phyloP scores from a whole-genome alignment of 1,284 basidiomycete genomes.

The Sparassis latifolia region DNA sequence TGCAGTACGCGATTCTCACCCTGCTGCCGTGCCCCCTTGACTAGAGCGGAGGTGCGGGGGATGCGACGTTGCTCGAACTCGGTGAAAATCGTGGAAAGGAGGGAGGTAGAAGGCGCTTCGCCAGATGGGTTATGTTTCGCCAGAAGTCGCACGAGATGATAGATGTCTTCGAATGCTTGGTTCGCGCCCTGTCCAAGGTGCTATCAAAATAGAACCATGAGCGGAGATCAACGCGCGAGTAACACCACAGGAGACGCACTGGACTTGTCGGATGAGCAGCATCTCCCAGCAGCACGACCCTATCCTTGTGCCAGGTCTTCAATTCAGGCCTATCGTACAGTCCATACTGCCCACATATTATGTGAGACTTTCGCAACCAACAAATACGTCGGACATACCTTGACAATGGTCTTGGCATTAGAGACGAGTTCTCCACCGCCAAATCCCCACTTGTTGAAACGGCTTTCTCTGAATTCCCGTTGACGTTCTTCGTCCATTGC shows the following conservation, averaged over 20 bases:
- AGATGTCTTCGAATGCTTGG: constrained; percentile 41
- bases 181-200: constrained; percentile 46
- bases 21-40: constrained; percentile 30
- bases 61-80: constrained; percentile 29
- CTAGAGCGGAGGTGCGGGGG: constrained; percentile 27
- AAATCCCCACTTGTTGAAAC: constrained; percentile 28
- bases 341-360: constrained; percentile 29
- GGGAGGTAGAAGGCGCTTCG: constrained; percentile 21
- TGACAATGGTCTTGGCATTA: constrained; percentile 30
- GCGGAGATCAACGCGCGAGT: constrained; percentile 1
- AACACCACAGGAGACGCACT: constrained; percentile 9
- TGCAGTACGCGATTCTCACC: constrained; percentile 32
- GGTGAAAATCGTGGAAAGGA: constrained; percentile 26
- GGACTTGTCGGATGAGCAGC: constrained; percentile 31
- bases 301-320: constrained; percentile 34
- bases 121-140: constrained; percentile 27
- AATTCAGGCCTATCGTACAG: constrained; percentile 41
- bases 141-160: constrained; percentile 32
- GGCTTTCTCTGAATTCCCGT: constrained; percentile 25
- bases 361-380: background rate
- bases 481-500: constrained; percentile 27
- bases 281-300: constrained; percentile 28
- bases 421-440: constrained; percentile 32
- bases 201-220: constrained; percentile 17
- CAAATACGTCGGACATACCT: constrained; percentile 22